Evolutionary conservation across 257 asterid species (phyloP).

Genomic region (Solanum sitiens): DNA sequence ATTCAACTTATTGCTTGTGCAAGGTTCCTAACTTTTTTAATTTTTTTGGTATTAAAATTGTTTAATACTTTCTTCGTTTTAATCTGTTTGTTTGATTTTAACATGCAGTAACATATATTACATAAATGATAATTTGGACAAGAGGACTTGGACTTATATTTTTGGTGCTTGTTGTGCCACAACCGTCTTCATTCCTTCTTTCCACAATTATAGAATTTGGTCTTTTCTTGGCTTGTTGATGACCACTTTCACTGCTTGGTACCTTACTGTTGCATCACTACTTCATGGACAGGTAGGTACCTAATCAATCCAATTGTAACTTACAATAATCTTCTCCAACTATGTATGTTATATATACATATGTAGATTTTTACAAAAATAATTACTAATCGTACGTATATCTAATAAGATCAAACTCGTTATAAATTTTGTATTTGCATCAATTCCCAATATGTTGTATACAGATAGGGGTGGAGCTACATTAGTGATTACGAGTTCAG

Average conservation of each 20-base stretch:
- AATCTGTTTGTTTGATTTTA: background rate
- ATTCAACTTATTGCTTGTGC: conserved; percentile 51
- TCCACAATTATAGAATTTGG: conserved; percentile 48
- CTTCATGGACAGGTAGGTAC: conserved; percentile 54
- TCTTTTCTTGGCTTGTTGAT: conserved; percentile 38
- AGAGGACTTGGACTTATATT: conserved; percentile 10
- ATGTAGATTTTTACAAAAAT: too few relatives aligned
- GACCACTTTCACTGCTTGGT: conserved; percentile 51
- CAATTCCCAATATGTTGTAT: too few relatives aligned
- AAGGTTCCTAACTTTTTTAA: conserved; percentile 6
- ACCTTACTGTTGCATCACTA: conserved; percentile 38
- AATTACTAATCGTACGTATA: background rate
- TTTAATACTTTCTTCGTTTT: too few relatives aligned
- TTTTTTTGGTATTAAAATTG: background rate
- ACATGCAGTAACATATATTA: conserved; percentile 40
- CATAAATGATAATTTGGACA: conserved; percentile 29
- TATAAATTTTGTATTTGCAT: background rate
- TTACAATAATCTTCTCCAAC: background rate
- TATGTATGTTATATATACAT: background rate
- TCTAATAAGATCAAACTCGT: background rate
- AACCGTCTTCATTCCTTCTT: conserved; percentile 21
- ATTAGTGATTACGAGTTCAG: background rate
- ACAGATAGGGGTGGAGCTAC: background rate
- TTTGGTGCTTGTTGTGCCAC: conserved; percentile 15
- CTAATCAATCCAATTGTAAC: background rate